phyloP scores from a whole-genome alignment of 2,329 filamentous ascomycete species.

The Tolypocladium inflatum region DNA sequence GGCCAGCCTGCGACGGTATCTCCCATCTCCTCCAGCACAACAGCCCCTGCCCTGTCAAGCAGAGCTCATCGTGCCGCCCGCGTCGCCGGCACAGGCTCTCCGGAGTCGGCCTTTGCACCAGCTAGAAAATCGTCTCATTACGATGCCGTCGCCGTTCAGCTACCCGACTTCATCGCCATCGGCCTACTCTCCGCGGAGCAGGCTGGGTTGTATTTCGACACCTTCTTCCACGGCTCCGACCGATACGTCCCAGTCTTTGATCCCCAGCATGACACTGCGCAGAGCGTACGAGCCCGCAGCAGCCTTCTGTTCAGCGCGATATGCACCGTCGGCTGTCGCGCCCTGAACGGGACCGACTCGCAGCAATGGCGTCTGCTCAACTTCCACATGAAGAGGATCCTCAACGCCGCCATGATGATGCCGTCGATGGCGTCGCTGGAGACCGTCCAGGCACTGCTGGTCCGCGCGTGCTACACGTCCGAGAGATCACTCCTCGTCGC shows the following conservation, averaged over 20 bases:
- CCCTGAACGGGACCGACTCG: slow-evolving; percentile 27
- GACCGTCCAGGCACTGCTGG: slow-evolving; percentile 39
- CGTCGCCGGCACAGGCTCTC: background rate
- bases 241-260: slow-evolving; percentile 17
- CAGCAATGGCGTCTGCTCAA: slow-evolving; percentile 30
- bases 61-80: background rate
- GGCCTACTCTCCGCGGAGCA: slow-evolving; percentile 12
- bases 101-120: background rate
- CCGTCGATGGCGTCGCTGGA: slow-evolving; percentile 27
- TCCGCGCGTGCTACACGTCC: slow-evolving; percentile 42
- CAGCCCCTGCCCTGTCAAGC: background rate
- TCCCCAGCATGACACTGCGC: slow-evolving; percentile 29
- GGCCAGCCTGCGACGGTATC: background rate
- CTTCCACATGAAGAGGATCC: slow-evolving; percentile 31
- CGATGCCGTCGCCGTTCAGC: background rate
- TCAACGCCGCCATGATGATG: slow-evolving; percentile 25
- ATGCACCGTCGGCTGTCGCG: slow-evolving; percentile 40
- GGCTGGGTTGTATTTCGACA: slow-evolving; percentile 11
- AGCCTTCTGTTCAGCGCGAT: slow-evolving; percentile 41
- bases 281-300: slow-evolving; percentile 34
- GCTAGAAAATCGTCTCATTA: background rate
- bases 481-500: slow-evolving; percentile 40
- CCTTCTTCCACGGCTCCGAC: slow-evolving; percentile 17
- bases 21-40: background rate
- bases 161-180: slow-evolving; percentile 11